Base-by-base conservation (phyloP, 129 eudicot genomes). In the Cynara cardunculus region DNA sequence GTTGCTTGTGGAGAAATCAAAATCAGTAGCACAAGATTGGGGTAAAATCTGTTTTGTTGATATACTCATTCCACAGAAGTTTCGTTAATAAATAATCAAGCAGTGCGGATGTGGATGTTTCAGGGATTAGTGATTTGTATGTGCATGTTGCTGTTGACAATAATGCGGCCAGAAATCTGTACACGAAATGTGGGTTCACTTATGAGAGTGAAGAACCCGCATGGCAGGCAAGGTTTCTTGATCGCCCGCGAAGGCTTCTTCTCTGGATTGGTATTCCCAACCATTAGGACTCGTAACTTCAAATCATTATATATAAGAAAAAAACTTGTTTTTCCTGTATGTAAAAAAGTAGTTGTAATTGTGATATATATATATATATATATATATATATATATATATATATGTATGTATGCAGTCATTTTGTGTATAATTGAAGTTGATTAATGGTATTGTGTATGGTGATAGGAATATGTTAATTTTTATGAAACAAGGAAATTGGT, bases 61-160 rank as follows among this genome's bases (percentile, higher is more conserved):
- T n/a, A n/a, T 31, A 31, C 5, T 7, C 35, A n/a, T 5, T 11
- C 28, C 7, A 3, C 44, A 49, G 2, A 71, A n/a, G 72, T 35
- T 34, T 31, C 31, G 56, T 32, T 25, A n/a, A 21, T 53, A 56
- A 56, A 0, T 18, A 16, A 49, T 3, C 5, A 41, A 41, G 53
- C 12, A 56, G 16, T 4, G 62, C 3, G 61, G 62, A 7, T 73
- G 14, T 68, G 70, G 56, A 37, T 34, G n/a, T 72, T 82, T 35
- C 90, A 94, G 98, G 98, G 62, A 92, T 94, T 77, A 90, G 92
- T 81, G 97, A 94, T 89, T 79, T 94, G 27, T 94, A 94, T 78
- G 97, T 90, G 83, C 98, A 94, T 16, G 98, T 94, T 69, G 98
- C 98, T 5, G 88, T 92, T 80, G 96, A 94, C 85, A 94, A 94